phyloP scores from a whole-genome alignment of 2,329 filamentous ascomycete species.

The Ploettnerulaceae sp. region DNA sequence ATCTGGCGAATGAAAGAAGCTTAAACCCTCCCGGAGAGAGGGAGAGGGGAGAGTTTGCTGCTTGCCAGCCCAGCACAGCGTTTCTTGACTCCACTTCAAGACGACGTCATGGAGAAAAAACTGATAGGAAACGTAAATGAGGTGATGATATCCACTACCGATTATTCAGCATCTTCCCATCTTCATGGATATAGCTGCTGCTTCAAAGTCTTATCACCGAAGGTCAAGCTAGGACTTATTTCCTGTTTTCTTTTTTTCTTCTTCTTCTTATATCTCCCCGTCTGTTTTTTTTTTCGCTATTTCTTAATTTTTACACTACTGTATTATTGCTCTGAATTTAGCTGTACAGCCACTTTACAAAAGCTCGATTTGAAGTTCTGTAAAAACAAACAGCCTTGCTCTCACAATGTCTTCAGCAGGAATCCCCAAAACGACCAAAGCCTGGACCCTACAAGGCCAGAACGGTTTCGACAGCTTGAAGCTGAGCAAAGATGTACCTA shows the following conservation, averaged over 20 bases:
- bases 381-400: neutral
- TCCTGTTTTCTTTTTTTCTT: no score
- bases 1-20: neutral
- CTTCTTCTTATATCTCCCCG: neutral
- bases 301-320: no score
- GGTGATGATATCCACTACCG: neutral
- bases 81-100: neutral
- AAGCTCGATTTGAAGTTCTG: neutral
- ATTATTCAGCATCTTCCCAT: slow-evolving; percentile 3
- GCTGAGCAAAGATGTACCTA: slow-evolving; percentile 36
- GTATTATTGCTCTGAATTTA: no score
- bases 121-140: neutral
- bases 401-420: slow-evolving; percentile 15
- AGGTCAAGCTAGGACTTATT: neutral
- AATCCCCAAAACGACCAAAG: slow-evolving; percentile 29
- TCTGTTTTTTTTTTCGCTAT: no score
- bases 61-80: slow-evolving; percentile 1
- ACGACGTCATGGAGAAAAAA: neutral
- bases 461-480: slow-evolving; percentile 46
- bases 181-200: neutral
- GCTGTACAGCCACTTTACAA: neutral
- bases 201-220: slow-evolving; percentile 4
- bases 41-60: no score
- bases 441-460: slow-evolving; percentile 47
- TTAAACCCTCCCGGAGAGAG: no score